phyloP scores from a whole-genome alignment of 1,284 basidiomycete species.

The Golubevia sp. region DNA sequence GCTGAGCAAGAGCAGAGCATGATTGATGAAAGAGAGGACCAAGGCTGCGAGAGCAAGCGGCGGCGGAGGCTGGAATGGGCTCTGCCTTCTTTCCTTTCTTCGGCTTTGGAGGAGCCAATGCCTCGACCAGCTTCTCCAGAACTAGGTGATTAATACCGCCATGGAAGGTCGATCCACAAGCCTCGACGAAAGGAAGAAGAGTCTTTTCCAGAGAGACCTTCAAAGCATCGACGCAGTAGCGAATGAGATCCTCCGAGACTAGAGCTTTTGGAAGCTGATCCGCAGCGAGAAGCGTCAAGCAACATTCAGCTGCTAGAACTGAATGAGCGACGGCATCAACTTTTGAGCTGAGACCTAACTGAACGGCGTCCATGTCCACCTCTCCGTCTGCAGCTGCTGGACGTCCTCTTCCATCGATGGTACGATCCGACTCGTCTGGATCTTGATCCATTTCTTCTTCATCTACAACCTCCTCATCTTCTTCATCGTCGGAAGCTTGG shows the following conservation, averaged over 20 bases:
- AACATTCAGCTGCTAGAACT: slow-evolving; percentile 79
- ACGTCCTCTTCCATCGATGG: background rate
- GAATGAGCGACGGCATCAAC: background rate
- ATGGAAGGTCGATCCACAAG: slow-evolving; percentile 57
- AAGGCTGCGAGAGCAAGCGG: slow-evolving; percentile 22
- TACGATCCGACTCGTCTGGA: slow-evolving; percentile 11
- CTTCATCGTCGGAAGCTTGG: background rate
- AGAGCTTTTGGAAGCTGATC: slow-evolving; percentile 78
- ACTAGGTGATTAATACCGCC: slow-evolving; percentile 23
- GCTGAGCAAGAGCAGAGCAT: slow-evolving; percentile 50
- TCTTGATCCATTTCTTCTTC: background rate
- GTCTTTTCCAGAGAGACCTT: slow-evolving; percentile 80
- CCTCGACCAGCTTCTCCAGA: slow-evolving; percentile 58
- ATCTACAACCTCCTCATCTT: background rate
- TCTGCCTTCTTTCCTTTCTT: slow-evolving; percentile 18
- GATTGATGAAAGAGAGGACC: slow-evolving; percentile 33
- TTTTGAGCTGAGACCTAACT: background rate
- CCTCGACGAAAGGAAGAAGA: slow-evolving; percentile 86
- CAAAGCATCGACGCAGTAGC: slow-evolving; percentile 73
- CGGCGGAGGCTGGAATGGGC: background rate
- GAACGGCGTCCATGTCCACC: slow-evolving; percentile 1
- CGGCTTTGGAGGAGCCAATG: slow-evolving; percentile 12
- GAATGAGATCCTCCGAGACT: slow-evolving; percentile 86
- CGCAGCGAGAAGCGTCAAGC: slow-evolving; percentile 74
- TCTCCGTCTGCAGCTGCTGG: background rate